Base-by-base conservation (phyloP, 495 filamentous ascomycete species). In the Aspergillus asperescens region DNA sequence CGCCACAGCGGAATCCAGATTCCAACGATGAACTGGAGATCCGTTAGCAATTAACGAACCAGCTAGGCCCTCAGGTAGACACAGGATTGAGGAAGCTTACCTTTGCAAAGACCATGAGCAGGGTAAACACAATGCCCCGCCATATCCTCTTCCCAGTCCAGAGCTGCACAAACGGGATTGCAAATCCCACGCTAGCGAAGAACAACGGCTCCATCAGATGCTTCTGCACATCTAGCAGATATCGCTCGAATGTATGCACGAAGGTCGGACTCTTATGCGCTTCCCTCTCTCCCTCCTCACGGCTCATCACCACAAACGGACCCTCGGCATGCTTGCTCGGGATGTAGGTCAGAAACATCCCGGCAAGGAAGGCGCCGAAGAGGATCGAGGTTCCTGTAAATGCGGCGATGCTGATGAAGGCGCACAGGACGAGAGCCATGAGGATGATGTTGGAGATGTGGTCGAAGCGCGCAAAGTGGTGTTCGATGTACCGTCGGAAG, bases 131-230 rank as follows among this genome's bases (percentile, higher is more conserved):
- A 0, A 88, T 52, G 0, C 87, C 87, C 38, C 79, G 77, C 88
- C 84, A 91, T 15, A 89, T 65, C 0, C 84, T 72, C 45, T 69
- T 59, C 6, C 77, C 77, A 0, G 63, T 69, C 68, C 88, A 90
- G 58, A 91, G 77, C 13, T 78, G 59, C 8, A 79, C 70, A 35
- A 90, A 83, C 0, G 87, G 86, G 19, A 92, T 85, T 0, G 86
- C 81, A 56, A 90, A 89, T 1, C 88, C 85, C 25, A 90, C 82
- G 58, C 74, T 71, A 28, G 76, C 77, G 56, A 91, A 92, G 70
- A 91, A 90, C 48, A 88, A 75, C 1, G 87, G 85, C 43, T 82
- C 79, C 19, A 91, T 75, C 3, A 89, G 64, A 38, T 71, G 75
- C 16, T 71, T 41, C 15, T 82, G 72, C 0, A 73, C 58, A 3